Evolutionary conservation across 345 rosid species (phyloP).

Genomic region (Melastoma malabathricum): DNA sequence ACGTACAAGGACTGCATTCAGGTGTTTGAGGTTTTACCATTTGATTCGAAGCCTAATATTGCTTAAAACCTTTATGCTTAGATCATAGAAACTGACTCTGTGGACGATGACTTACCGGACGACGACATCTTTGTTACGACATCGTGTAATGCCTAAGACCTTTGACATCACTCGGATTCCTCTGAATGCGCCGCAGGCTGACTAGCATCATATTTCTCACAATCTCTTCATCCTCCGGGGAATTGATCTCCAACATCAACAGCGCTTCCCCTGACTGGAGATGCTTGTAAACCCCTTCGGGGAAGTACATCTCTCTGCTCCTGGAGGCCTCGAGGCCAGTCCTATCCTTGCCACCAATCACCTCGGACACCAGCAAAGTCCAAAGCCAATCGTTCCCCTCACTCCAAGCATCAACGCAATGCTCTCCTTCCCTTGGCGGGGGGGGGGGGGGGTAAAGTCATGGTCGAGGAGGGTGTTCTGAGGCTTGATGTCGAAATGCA

Average conservation of each 20-base stretch:
- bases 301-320: slow-evolving; percentile 13
- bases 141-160: neutral
- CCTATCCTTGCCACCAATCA: slow-evolving; percentile 2
- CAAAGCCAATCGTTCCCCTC: slow-evolving; percentile 26
- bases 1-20: too few relatives aligned
- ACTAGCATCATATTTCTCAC: slow-evolving; percentile 4
- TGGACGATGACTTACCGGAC: too few relatives aligned
- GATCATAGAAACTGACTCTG: too few relatives aligned
- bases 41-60: too few relatives aligned
- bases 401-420: slow-evolving; percentile 10
- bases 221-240: slow-evolving; percentile 4
- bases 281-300: slow-evolving; percentile 3
- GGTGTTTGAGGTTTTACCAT: slow-evolving; percentile 7
- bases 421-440: slow-evolving; percentile 21
- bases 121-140: too few relatives aligned
- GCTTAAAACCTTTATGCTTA: too few relatives aligned
- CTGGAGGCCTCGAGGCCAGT: neutral
- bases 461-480: slow-evolving; percentile 25
- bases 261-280: slow-evolving; percentile 2
- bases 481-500: slow-evolving; percentile 45
- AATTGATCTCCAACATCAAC: neutral
- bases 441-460: slow-evolving; percentile 29
- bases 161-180: slow-evolving; percentile 10
- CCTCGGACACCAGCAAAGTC: slow-evolving; percentile 22
- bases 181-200: slow-evolving; percentile 15